phyloP scores from a whole-genome alignment of 164 flowering plant species.

The Liquidambar formosana region DNA sequence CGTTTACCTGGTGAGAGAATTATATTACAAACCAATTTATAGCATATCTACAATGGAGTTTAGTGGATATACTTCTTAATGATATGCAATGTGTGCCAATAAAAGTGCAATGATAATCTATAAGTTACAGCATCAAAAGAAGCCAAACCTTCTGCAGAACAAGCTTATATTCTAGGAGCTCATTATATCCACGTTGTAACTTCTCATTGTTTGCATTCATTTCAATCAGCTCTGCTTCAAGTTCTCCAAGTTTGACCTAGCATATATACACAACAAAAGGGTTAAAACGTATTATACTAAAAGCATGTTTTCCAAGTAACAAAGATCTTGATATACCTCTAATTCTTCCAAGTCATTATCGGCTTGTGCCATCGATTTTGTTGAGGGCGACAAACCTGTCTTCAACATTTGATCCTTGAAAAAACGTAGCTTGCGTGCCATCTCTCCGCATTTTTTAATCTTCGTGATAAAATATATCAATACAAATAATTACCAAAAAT shows the following conservation, averaged over 20 bases:
- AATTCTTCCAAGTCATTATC: slow-evolving; percentile 52
- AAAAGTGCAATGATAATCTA: background rate
- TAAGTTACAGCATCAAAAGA: slow-evolving; percentile 8
- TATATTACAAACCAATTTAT: background rate
- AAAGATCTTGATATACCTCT: slow-evolving; percentile 41
- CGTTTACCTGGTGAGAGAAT: background rate
- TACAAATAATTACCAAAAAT: background rate
- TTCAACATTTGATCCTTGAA: slow-evolving; percentile 60
- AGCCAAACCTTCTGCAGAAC: slow-evolving; percentile 78
- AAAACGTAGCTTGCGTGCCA: slow-evolving; percentile 66
- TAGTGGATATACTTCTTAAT: background rate
- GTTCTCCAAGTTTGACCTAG: slow-evolving; percentile 90
- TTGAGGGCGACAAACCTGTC: slow-evolving; percentile 43
- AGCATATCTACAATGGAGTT: background rate
- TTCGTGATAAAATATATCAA: slow-evolving; percentile 16
- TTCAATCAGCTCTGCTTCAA: slow-evolving; percentile 91
- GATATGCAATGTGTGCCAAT: background rate
- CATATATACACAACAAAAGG: background rate
- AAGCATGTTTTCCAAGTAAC: background rate
- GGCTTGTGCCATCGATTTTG: slow-evolving; percentile 21
- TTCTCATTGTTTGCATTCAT: slow-evolving; percentile 85
- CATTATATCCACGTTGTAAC: slow-evolving; percentile 80
- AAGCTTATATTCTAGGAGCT: slow-evolving; percentile 86
- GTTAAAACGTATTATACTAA: background rate
- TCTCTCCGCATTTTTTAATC: slow-evolving; percentile 71